A percentile compares a stretch with the other conserved stretches of the same genome.
Evolutionary conservation across 768 basidiomycete genomes (phyloP).

Genomic region (Russula vinacea): DNA sequence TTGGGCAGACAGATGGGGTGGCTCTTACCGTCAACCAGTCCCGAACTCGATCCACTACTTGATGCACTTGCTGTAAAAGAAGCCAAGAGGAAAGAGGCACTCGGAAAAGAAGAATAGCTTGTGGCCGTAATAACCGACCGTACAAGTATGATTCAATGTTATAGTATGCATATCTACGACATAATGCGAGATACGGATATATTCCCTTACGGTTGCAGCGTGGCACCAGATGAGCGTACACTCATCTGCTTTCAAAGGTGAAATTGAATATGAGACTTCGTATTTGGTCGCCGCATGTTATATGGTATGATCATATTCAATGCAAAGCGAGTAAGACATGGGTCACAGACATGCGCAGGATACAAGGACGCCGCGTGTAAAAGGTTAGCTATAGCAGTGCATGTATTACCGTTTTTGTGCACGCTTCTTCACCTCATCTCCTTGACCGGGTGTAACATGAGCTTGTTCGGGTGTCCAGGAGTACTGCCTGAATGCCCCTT

Average conservation of each 20-base stretch:
- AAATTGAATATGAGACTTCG: background rate
- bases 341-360: background rate
- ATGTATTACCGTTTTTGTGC: constrained; percentile 37
- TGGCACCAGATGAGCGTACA: background rate
- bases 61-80: constrained; percentile 48
- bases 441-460: constrained; percentile 82
- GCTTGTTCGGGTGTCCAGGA: constrained; percentile 64
- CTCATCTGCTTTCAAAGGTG: background rate
- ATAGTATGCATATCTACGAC: constrained; percentile 17
- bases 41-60: constrained; percentile 79
- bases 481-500: constrained; percentile 88
- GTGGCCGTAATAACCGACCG: background rate
- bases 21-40: constrained; percentile 87
- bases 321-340: background rate
- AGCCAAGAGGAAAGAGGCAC: constrained; percentile 20
- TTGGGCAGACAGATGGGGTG: constrained; percentile 80
- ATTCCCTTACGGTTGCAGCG: background rate
- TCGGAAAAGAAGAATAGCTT: constrained; percentile 19
- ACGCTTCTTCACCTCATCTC: constrained; percentile 83
- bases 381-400: background rate
- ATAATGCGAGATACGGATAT: constrained; percentile 6
- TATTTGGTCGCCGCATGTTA: background rate
- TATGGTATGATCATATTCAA: background rate
- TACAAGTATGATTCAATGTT: constrained; percentile 15
- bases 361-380: background rate